Evolutionary conservation across 345 rosid species (phyloP).

Genomic region (Dipteronia dyeriana): DNA sequence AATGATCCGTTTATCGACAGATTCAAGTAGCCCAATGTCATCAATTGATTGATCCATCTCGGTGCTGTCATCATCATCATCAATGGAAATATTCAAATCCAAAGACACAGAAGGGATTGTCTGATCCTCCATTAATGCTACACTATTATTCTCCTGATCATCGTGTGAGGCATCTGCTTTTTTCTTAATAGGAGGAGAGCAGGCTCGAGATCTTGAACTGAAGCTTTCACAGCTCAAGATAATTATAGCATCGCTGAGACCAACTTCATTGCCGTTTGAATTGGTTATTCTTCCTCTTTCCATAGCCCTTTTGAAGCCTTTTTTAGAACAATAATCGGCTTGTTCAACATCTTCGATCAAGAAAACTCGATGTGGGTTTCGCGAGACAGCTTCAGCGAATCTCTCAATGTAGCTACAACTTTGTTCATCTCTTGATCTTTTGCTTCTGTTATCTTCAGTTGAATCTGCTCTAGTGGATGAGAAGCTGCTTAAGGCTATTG

Average conservation of each 20-base stretch:
- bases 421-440: conserved; percentile 64
- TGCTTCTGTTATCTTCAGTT: conserved; percentile 56
- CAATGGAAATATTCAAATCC: conserved; percentile 75
- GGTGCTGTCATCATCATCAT: conserved; percentile 46
- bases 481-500: conserved; percentile 59
- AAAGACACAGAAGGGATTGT: conserved; percentile 47
- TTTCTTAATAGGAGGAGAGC: conserved; percentile 50
- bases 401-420: conserved; percentile 60
- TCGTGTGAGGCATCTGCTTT: conserved; percentile 40
- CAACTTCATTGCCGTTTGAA: conserved; percentile 49
- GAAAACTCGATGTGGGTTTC: conserved; percentile 73
- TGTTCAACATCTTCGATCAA: conserved; percentile 75
- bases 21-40: conserved; percentile 72
- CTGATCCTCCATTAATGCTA: conserved; percentile 23
- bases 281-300: conserved; percentile 61
- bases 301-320: conserved; percentile 69
- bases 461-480: conserved; percentile 62
- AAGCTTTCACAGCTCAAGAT: conserved; percentile 80
- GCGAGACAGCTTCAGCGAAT: conserved; percentile 60
- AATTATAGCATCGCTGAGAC: conserved; percentile 62
- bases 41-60: conserved; percentile 45
- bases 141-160: conserved; percentile 17
- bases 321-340: conserved; percentile 62
- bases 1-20: conserved; percentile 59
- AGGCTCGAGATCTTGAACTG: conserved; percentile 70